phyloP scores from a whole-genome alignment of 83 land plant species.

The Isoetes engelmannii region DNA sequence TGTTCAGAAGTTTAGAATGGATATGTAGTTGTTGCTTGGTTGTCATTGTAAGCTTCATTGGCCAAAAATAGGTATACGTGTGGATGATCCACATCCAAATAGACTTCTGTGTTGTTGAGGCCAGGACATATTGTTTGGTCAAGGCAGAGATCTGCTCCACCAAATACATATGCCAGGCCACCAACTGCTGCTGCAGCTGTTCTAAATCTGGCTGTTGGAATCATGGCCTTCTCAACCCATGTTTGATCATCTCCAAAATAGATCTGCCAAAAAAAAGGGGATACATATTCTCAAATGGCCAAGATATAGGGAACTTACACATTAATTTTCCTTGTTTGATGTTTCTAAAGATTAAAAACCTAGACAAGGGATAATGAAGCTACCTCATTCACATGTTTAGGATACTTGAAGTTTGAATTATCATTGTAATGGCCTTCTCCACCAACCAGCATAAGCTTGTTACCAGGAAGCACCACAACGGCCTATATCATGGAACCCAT shows the following conservation, averaged over 20 bases:
- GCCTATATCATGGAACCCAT: conserved; percentile 19
- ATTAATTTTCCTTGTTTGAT: too few relatives aligned
- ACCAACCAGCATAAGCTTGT: conserved; percentile 35
- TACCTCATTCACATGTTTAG: conserved; percentile 49
- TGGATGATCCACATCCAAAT: conserved; percentile 44
- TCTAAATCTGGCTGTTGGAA: conserved; percentile 40
- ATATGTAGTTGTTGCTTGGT: conserved; percentile 25
- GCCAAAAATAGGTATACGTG: conserved; percentile 38
- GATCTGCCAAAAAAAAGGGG: conserved; percentile 19
- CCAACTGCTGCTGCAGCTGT: conserved; percentile 37
- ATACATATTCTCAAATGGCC: background rate
- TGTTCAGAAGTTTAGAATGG: conserved; percentile 21
- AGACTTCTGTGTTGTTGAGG: conserved; percentile 19
- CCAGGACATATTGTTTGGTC: conserved; percentile 19
- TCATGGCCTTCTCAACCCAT: conserved; percentile 49
- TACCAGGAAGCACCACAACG: conserved; percentile 30
- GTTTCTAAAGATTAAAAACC: too few relatives aligned
- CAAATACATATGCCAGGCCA: conserved; percentile 40
- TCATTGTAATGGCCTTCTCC: conserved; percentile 42
- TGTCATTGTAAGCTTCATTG: conserved; percentile 38
- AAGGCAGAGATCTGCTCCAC: conserved; percentile 40
- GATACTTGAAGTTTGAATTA: conserved; percentile 30
- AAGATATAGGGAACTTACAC: too few relatives aligned
- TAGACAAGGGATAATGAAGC: background rate
- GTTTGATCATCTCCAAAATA: conserved; percentile 33